Evolutionary conservation across 257 asterid species (phyloP).

Genomic region (Mentha longifolia): DNA sequence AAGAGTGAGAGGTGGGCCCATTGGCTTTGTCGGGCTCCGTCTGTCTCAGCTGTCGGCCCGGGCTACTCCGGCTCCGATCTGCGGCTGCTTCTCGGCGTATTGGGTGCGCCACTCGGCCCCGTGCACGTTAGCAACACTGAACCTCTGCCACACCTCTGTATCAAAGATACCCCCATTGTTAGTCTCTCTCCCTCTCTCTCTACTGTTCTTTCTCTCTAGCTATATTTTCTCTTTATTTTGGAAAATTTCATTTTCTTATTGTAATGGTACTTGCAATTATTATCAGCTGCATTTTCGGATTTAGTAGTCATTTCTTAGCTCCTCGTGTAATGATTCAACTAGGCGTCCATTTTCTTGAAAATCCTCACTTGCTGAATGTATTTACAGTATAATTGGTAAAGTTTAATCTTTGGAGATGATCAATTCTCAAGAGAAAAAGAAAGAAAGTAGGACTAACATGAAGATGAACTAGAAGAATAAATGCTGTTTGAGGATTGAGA

Average conservation of each 20-base stretch:
- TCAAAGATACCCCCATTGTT: slow-evolving; percentile 78
- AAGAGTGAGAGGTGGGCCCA: slow-evolving; percentile 63
- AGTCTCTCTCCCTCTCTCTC: slow-evolving; percentile 36
- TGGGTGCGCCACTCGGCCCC: slow-evolving; percentile 83
- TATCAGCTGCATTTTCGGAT: slow-evolving; percentile 18
- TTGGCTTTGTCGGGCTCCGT: slow-evolving; percentile 75
- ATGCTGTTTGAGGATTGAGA: slow-evolving; percentile 25
- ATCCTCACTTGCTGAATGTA: background rate
- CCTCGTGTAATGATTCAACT: no score
- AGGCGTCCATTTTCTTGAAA: background rate
- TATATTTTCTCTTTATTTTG: background rate
- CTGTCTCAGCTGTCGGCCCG: slow-evolving; percentile 52
- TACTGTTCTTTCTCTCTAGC: background rate
- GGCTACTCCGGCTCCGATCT: slow-evolving; percentile 62
- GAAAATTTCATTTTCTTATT: background rate
- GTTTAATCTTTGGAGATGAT: background rate
- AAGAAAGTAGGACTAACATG: background rate
- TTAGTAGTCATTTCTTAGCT: background rate
- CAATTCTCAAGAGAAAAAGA: background rate
- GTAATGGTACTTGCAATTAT: background rate
- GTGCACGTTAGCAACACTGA: slow-evolving; percentile 71
- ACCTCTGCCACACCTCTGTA: slow-evolving; percentile 70
- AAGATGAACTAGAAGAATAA: background rate
- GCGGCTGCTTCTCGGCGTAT: slow-evolving; percentile 68
- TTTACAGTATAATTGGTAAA: background rate